These are phyloP conservation scores for Coniochaeta ligniaria DNA, from an alignment of 2,329 filamentous ascomycete species.

Conservation along the genomic window DNA sequence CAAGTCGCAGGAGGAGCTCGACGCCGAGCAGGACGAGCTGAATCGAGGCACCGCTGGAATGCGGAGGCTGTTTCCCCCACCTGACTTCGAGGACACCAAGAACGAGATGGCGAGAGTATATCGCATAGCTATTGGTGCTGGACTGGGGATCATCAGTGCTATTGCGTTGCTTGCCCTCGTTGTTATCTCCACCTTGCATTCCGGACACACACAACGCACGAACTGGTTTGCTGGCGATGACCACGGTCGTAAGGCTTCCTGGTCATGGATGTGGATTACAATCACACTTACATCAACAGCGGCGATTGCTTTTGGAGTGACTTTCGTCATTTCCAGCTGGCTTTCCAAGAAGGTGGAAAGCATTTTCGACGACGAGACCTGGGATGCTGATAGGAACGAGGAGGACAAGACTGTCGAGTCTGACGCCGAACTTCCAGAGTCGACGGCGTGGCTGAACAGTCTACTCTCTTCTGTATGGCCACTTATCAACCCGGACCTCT, in stretches of 20 bases:
- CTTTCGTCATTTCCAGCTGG: conserved; percentile 49
- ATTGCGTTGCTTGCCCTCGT: conserved; percentile 16
- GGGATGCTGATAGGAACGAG: conserved; percentile 54
- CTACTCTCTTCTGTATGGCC: conserved; percentile 64
- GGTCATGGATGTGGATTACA: conserved; percentile 9
- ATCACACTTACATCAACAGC: neutral
- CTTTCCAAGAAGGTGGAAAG: conserved; percentile 51
- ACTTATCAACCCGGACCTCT: conserved; percentile 68
- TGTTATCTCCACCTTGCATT: conserved; percentile 11
- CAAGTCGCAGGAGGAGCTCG: conserved; percentile 31
- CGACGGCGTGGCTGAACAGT: conserved; percentile 65
- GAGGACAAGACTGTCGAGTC: conserved; percentile 35
- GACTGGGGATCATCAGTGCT: conserved; percentile 24
- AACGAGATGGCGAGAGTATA: conserved; percentile 22
- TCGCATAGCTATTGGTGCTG: conserved; percentile 26
- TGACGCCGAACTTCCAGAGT: conserved; percentile 50
- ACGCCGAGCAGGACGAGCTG: conserved; percentile 23
- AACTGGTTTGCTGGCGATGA: neutral
- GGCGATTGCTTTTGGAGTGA: conserved; percentile 23
- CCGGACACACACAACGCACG: neutral
- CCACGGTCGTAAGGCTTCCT: neutral
- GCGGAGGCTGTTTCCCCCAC: conserved; percentile 37
- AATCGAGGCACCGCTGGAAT: conserved; percentile 33
- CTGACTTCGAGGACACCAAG: conserved; percentile 35
- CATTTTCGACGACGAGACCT: conserved; percentile 62